Percentiles rank a stretch among this genome's conserved stretches.
Conservation (phyloP, 331 rosid species). For the Spiraea crenata region DNA sequence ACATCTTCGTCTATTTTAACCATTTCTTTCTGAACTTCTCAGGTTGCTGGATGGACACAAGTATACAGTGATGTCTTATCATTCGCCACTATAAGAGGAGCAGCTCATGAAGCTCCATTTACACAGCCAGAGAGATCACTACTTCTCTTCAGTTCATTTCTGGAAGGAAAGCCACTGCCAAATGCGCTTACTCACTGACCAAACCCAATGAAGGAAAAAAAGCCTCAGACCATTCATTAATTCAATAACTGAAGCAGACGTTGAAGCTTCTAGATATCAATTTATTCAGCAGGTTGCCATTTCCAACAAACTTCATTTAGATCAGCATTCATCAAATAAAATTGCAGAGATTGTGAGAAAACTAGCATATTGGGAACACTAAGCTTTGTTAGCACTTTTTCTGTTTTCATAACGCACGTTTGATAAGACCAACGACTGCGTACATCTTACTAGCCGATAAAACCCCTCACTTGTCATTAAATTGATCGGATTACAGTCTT, state of each 20-base stretch:
- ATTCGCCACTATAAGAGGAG: conserved; percentile 71
- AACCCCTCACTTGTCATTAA: too few relatives aligned
- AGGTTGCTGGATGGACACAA: conserved; percentile 77
- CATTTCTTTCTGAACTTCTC: background rate
- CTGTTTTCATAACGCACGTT: too few relatives aligned
- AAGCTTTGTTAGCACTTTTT: background rate
- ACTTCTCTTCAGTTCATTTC: conserved; percentile 37
- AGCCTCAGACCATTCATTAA: background rate
- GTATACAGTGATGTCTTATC: conserved; percentile 54
- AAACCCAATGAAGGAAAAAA: background rate
- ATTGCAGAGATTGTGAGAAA: background rate
- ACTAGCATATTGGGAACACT: background rate
- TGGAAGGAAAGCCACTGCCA: conserved; percentile 58
- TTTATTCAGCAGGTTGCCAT: too few relatives aligned
- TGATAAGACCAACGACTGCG: too few relatives aligned
- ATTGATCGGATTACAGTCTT: too few relatives aligned
- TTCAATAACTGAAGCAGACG: background rate
- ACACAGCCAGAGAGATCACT: conserved; percentile 65
- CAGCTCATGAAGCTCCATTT: conserved; percentile 58
- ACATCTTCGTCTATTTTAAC: background rate
- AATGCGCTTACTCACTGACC: conserved; percentile 5
- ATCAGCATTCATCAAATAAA: background rate
- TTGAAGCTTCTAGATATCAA: background rate
- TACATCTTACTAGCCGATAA: too few relatives aligned
- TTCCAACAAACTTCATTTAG: background rate